Evolutionary conservation across 306 rosid species (phyloP), one percentile per base, ranked within the genome.

Genomic region (Lupinus albus): DNA sequence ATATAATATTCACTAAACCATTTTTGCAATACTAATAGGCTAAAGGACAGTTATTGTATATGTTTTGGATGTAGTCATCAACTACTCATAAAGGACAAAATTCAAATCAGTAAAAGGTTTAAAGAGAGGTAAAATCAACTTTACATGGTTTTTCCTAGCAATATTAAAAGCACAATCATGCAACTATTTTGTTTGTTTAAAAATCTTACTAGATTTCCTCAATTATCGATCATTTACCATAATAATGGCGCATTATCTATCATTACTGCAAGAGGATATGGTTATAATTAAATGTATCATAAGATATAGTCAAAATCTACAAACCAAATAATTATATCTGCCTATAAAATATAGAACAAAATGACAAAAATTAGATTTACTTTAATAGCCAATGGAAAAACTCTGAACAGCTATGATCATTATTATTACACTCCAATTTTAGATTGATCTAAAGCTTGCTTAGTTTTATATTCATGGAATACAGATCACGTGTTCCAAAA

Each of bases 1-100:
- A n/a, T n/a, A n/a, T n/a, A n/a, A n/a, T n/a, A n/a, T 52, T 61
- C 18, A 49, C 35, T 41, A 2, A 50, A 39, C 53, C 47, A 55
- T 61, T 62, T 72, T 68, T 48, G 11, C 30, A n/a, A 5, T 68
- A 64, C 45, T 58, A 58, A 51, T 72, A 58, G 56, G 72, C 42
- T 35, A 0, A 2, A 51, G 54, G 61, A 11, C 21, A 38, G 63
- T 20, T 49, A 11, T 44, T 42, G 71, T 32, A 63, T 61, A 16
- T 63, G 17, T 32, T 13, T 64, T 59, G 38, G 65, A 78, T 67
- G 72, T 48, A 73, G 52, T 5, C 53, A 41, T 41, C 39, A 60
- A 45, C 70, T 53, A 14, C 64, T 61, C 70, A 68, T 69, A 77
- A 79, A 74, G 76, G 61, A 76, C 13, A 73, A 74, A 32, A 69